phyloP scores from a whole-genome alignment of 1,284 basidiomycete genomes.

The Puccinia horiana region DNA sequence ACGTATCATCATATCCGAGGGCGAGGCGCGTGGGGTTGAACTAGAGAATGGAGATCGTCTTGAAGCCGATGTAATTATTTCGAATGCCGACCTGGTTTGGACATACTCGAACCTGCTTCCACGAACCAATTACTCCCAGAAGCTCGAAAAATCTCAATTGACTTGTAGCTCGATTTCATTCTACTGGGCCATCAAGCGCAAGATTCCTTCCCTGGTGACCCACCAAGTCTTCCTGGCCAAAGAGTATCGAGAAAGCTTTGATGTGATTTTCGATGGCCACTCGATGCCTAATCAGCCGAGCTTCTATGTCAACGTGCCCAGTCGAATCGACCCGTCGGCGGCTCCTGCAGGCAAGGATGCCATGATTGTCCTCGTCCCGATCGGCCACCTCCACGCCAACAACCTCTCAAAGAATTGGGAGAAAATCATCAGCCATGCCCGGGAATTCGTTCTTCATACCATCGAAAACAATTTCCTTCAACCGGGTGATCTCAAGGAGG shows the following conservation, averaged over 20 bases:
- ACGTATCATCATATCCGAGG: constrained; percentile 57
- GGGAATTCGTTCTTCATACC: constrained; percentile 53
- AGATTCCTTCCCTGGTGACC: constrained; percentile 61
- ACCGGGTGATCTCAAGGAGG: constrained; percentile 36
- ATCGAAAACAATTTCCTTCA: constrained; percentile 52
- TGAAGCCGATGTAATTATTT: constrained; percentile 63
- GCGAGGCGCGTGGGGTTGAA: constrained; percentile 60
- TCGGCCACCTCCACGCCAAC: constrained; percentile 56
- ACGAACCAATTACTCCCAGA: constrained; percentile 56
- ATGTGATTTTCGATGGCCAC: constrained; percentile 63
- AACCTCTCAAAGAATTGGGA: constrained; percentile 53
- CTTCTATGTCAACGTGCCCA: constrained; percentile 65
- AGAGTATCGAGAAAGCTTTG: constrained; percentile 59
- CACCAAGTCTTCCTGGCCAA: constrained; percentile 63
- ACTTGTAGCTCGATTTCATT: constrained; percentile 64
- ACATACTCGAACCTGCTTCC: constrained; percentile 63
- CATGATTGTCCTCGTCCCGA: constrained; percentile 60
- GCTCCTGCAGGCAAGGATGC: constrained; percentile 59
- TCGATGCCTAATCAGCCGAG: constrained; percentile 63
- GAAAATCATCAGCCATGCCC: constrained; percentile 53
- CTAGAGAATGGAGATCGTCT: constrained; percentile 60
- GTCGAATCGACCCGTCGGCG: constrained; percentile 58
- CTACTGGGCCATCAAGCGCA: constrained; percentile 63
- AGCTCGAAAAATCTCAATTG: constrained; percentile 55
- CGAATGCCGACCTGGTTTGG: constrained; percentile 64